These are phyloP conservation scores for Podospora didyma DNA, from an alignment of 495 filamentous ascomycete genomes.

Conservation along the genomic window DNA sequence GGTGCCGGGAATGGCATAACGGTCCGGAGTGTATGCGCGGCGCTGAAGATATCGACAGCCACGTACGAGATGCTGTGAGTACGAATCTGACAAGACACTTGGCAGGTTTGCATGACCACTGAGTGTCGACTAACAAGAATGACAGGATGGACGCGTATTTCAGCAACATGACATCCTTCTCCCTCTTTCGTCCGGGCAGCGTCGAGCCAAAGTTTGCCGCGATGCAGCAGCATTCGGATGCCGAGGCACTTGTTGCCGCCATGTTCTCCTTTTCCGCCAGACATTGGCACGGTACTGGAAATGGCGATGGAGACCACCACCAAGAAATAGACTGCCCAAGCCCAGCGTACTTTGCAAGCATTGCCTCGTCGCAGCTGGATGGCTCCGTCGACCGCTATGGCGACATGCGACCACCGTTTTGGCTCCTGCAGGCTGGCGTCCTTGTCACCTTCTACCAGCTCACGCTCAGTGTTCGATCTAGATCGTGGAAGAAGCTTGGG, in stretches of 20 bases:
- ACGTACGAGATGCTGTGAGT: no score
- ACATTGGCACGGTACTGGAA: not conserved
- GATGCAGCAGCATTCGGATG: slow-evolving; percentile 17
- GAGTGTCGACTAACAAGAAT: no score
- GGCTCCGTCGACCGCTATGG: slow-evolving; percentile 21
- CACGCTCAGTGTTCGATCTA: slow-evolving; percentile 25
- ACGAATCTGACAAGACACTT: no score
- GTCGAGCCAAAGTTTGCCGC: slow-evolving; percentile 23
- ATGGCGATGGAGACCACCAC: not conserved
- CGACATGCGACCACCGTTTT: slow-evolving; percentile 25
- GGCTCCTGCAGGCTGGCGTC: slow-evolving; percentile 25
- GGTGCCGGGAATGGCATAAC: no score
- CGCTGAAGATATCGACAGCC: no score
- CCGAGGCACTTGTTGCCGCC: slow-evolving; percentile 25
- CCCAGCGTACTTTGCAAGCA: slow-evolving; percentile 16
- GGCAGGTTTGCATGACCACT: no score
- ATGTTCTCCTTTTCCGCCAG: slow-evolving; percentile 27
- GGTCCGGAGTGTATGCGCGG: no score
- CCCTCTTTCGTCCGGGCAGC: slow-evolving; percentile 21
- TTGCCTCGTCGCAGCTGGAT: slow-evolving; percentile 17
- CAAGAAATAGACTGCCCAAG: not conserved
- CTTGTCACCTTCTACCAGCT: slow-evolving; percentile 23
- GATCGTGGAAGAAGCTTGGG: slow-evolving; percentile 28
- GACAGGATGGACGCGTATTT: slow-evolving; percentile 27
- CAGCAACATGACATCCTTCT: slow-evolving; percentile 26